phyloP scores from a whole-genome alignment of 2,329 filamentous ascomycete genomes.

The Exserohilum turcica region DNA sequence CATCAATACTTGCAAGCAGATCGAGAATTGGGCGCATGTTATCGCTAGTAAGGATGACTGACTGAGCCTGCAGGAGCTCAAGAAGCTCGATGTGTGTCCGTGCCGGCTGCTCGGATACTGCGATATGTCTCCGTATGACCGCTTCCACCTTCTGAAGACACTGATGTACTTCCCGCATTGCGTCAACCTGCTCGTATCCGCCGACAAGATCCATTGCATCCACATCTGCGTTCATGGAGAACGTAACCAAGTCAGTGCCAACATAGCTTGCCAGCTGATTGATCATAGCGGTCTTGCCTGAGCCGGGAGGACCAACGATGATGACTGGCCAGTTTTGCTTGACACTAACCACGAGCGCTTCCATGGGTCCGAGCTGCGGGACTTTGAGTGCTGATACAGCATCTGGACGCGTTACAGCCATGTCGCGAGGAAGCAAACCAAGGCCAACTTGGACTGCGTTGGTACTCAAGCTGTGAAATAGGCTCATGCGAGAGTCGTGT shows the following conservation, averaged over 20 bases:
- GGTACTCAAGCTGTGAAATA: conserved; percentile 72
- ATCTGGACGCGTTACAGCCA: conserved; percentile 33
- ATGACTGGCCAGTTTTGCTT: conserved; percentile 88
- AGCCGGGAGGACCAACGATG: conserved; percentile 81
- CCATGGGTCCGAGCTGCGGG: conserved; percentile 71
- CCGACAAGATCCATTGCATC: conserved; percentile 97
- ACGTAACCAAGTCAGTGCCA: conserved; percentile 77
- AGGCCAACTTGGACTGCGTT: conserved; percentile 78
- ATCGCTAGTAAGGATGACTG: background rate
- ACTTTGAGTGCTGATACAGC: conserved; percentile 35
- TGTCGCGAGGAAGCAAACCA: conserved; percentile 69
- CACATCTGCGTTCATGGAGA: conserved; percentile 91
- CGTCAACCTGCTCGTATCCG: conserved; percentile 93
- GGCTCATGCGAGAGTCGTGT: conserved; percentile 46
- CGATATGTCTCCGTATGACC: conserved; percentile 55
- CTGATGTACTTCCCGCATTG: conserved; percentile 71
- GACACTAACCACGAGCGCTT: conserved; percentile 85
- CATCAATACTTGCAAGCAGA: conserved; percentile 16
- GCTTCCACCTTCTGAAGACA: conserved; percentile 60
- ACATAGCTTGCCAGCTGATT: conserved; percentile 78
- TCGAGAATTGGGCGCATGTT: conserved; percentile 19
- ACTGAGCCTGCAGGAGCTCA: conserved; percentile 22
- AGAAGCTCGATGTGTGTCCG: conserved; percentile 24
- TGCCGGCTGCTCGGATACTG: conserved; percentile 12
- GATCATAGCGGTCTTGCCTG: conserved; percentile 83